Evolutionary conservation across 2,329 filamentous ascomycete genomes (phyloP).

Genomic region (Gliomastix tumulicola): DNA sequence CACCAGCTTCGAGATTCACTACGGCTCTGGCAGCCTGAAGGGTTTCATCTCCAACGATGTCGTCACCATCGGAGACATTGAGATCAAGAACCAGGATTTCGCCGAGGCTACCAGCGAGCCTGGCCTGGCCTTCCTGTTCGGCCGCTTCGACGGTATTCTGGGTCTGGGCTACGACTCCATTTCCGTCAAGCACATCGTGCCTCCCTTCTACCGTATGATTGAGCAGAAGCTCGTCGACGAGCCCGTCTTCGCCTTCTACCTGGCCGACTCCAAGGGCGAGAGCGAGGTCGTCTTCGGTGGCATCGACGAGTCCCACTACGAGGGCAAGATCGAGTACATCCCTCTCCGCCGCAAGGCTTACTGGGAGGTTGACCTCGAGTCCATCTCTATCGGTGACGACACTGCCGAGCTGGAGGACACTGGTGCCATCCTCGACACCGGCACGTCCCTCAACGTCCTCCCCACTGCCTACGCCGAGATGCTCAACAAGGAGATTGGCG

Average conservation of each 20-base stretch:
- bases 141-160: constrained; percentile 93
- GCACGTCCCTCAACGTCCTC: constrained; percentile 94
- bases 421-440: constrained; percentile 95
- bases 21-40: constrained; percentile 89
- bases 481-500: constrained; percentile 94
- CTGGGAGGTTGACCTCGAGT: constrained; percentile 97
- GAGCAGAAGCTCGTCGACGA: constrained; percentile 86
- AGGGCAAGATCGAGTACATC: constrained; percentile 84
- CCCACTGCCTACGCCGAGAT: constrained; percentile 89
- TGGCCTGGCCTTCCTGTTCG: constrained; percentile 94
- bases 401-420: constrained; percentile 88
- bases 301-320: constrained; percentile 71
- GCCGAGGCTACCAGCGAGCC: constrained; percentile 95
- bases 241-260: constrained; percentile 94
- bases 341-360: constrained; percentile 97
- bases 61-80: constrained; percentile 81
- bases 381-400: constrained; percentile 81
- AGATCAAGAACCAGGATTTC: constrained; percentile 85
- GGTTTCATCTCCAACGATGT: constrained; percentile 90
- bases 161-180: constrained; percentile 93
- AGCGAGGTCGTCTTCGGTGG: constrained; percentile 91
- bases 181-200: constrained; percentile 91
- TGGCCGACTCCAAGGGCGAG: constrained; percentile 64
- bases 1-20: constrained; percentile 83
- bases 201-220: constrained; percentile 94